Percentiles rank a stretch among this genome's conserved stretches.
phyloP scores from a whole-genome alignment of 1,284 basidiomycete genomes.

The Cutaneotrichosporon sp. region DNA sequence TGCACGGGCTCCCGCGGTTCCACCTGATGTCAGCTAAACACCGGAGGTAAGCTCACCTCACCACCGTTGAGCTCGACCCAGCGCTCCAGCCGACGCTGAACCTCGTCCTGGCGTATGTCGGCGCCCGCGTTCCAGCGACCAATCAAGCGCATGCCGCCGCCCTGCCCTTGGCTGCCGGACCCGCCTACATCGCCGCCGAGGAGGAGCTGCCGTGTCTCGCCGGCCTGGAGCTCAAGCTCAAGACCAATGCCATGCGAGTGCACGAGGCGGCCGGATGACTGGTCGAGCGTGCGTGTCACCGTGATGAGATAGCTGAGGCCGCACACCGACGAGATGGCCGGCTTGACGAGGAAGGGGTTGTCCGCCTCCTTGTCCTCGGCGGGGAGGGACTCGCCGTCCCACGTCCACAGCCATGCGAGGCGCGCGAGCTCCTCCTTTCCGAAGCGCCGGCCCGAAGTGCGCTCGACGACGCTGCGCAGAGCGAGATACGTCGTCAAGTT shows the following conservation, averaged over 20 bases:
- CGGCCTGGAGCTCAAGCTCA: constrained; percentile 44
- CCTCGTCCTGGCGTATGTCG: constrained; percentile 40
- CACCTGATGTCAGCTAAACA: background rate
- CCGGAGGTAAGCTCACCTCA: no score
- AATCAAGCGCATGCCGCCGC: constrained; percentile 49
- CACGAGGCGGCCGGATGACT: constrained; percentile 38
- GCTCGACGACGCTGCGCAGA: constrained; percentile 50
- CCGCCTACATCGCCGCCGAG: constrained; percentile 40
- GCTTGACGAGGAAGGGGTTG: constrained; percentile 29
- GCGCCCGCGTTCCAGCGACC: constrained; percentile 51
- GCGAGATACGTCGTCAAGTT: constrained; percentile 49
- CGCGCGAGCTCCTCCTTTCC: constrained; percentile 47
- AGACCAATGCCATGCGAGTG: constrained; percentile 53
- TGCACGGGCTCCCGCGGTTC: constrained; percentile 12
- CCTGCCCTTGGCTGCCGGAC: constrained; percentile 40
- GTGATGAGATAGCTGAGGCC: constrained; percentile 48
- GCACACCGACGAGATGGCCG: constrained; percentile 7
- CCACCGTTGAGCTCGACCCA: constrained; percentile 51
- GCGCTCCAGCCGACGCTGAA: constrained; percentile 44
- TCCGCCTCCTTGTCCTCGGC: constrained; percentile 30
- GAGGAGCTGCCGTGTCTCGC: constrained; percentile 47
- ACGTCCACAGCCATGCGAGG: constrained; percentile 53
- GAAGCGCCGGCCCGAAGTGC: constrained; percentile 46
- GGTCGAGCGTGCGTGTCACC: constrained; percentile 49
- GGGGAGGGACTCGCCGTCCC: constrained; percentile 44